Conservation (phyloP, 2,329 filamentous ascomycete genomes). For the Alternaria sp. region DNA sequence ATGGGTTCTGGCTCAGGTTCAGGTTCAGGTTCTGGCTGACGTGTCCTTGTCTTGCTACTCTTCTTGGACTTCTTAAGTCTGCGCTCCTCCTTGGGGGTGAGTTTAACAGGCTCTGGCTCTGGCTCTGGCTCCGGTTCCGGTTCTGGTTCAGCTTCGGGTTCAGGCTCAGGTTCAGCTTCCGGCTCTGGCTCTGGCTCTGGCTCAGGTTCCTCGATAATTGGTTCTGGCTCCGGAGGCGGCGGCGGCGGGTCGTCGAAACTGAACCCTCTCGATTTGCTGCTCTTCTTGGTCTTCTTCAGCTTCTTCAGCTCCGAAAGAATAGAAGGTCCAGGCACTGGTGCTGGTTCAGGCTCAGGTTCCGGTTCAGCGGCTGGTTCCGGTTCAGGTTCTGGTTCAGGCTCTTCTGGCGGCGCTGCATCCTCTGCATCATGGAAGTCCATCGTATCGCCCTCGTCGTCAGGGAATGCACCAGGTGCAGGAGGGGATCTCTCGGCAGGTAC, state of each 20-base stretch:
- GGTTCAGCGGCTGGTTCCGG: constrained; percentile 10
- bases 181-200: constrained; percentile 31
- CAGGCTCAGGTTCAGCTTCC: constrained; percentile 20
- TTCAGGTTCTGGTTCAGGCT: constrained; percentile 40
- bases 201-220: constrained; percentile 11
- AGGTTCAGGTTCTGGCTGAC: constrained; percentile 21
- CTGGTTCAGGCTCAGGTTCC: constrained; percentile 28
- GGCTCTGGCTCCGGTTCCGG: constrained; percentile 28
- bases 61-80: constrained; percentile 37
- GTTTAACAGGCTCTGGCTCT: constrained; percentile 19
- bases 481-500: constrained; percentile 43
- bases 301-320: constrained; percentile 27
- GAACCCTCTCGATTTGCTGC: constrained; percentile 65
- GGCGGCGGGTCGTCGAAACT: constrained; percentile 41
- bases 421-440: constrained; percentile 32
- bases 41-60: constrained; percentile 33
- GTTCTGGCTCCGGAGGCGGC: constrained; percentile 29
- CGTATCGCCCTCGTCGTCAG: constrained; percentile 51
- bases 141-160: constrained; percentile 41
- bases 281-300: constrained; percentile 37
- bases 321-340: constrained; percentile 28
- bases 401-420: constrained; percentile 4
- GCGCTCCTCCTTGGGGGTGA: not conserved
- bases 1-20: constrained; percentile 25
- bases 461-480: constrained; percentile 57